Percentiles rank a stretch among this genome's conserved stretches.
phyloP scores from a whole-genome alignment of 1,284 basidiomycete species.

The Leccinum griseonigrum region DNA sequence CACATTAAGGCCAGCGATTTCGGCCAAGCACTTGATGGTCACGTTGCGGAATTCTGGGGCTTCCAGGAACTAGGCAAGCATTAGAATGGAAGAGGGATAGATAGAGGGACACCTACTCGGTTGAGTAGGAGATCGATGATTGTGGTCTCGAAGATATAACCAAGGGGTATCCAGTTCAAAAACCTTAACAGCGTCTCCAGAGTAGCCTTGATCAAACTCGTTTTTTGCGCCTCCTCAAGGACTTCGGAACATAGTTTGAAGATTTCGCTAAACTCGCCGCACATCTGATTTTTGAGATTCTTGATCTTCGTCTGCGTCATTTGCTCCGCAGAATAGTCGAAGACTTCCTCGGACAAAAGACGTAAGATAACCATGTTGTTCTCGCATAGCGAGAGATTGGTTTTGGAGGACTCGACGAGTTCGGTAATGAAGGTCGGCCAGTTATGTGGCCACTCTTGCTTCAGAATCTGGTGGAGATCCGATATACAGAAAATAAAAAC shows the following conservation, averaged over 20 bases:
- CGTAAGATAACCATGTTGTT: slow-evolving; percentile 99
- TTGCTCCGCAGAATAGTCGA: slow-evolving; percentile 98
- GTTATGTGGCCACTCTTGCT: slow-evolving; percentile 99
- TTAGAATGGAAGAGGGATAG: slow-evolving; percentile 11
- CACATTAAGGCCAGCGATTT: slow-evolving; percentile 92
- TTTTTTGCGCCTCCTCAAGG: slow-evolving; percentile 96
- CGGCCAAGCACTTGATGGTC: slow-evolving; percentile 96
- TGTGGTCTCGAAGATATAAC: slow-evolving; percentile 98
- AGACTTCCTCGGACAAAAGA: slow-evolving; percentile 98
- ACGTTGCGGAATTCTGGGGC: slow-evolving; percentile 97
- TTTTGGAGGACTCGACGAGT: slow-evolving; percentile 96
- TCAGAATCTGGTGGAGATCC: slow-evolving; percentile 75
- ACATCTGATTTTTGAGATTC: slow-evolving; percentile 97
- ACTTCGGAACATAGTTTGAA: slow-evolving; percentile 97
- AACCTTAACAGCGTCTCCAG: slow-evolving; percentile 95
- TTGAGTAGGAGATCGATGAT: slow-evolving; percentile 94
- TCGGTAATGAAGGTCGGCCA: slow-evolving; percentile 99
- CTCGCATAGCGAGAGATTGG: slow-evolving; percentile 95
- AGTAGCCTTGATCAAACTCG: slow-evolving; percentile 93
- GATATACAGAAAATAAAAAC: slow-evolving; percentile 10
- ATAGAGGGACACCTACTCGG: slow-evolving; percentile 55
- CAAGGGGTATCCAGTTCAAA: slow-evolving; percentile 99
- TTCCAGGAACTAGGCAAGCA: slow-evolving; percentile 81
- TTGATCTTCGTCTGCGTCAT: slow-evolving; percentile 99
- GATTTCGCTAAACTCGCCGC: slow-evolving; percentile 94